A percentile compares a stretch with the other conserved stretches of the same genome.
phyloP scores from a whole-genome alignment of 352 stramenopile genomes.

The Halophytophthora polymorphica region DNA sequence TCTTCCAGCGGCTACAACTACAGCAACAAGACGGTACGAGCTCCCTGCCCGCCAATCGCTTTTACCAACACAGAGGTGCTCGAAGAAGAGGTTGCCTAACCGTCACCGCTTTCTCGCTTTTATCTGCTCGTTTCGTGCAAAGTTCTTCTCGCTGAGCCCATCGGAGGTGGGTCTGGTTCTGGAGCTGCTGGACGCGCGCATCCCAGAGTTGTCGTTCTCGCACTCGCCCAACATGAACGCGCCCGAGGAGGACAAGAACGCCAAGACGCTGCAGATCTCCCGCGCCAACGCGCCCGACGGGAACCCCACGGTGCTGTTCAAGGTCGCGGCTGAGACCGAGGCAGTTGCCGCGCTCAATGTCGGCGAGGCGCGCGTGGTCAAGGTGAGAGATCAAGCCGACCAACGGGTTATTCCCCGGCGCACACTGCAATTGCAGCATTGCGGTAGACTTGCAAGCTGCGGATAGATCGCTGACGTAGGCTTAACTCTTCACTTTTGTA shows the following conservation, averaged over 20 bases:
- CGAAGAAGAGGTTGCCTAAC: background rate
- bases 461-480: background rate
- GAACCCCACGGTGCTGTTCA: conserved; percentile 53
- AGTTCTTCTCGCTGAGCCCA: conserved; percentile 83
- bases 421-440: background rate
- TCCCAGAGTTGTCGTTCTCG: conserved; percentile 60
- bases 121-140: conserved; percentile 4
- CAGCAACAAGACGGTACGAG: conserved; percentile 72
- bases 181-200: conserved; percentile 67
- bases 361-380: conserved; percentile 62
- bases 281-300: conserved; percentile 38
- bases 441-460: background rate
- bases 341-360: conserved; percentile 58
- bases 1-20: conserved; percentile 74
- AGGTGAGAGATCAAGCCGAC: conserved; percentile 11
- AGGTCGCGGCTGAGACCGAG: conserved; percentile 48
- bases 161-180: conserved; percentile 76
- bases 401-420: too few species aligned
- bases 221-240: conserved; percentile 84
- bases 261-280: conserved; percentile 47
- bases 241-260: conserved; percentile 46
- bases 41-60: background rate
- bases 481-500: background rate
- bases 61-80: background rate
- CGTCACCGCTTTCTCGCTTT: conserved; percentile 2